A percentile compares a stretch with the other conserved stretches of the same genome.
phyloP scores from a whole-genome alignment of 1,284 basidiomycete genomes.

The Sporisorium sorghi region DNA sequence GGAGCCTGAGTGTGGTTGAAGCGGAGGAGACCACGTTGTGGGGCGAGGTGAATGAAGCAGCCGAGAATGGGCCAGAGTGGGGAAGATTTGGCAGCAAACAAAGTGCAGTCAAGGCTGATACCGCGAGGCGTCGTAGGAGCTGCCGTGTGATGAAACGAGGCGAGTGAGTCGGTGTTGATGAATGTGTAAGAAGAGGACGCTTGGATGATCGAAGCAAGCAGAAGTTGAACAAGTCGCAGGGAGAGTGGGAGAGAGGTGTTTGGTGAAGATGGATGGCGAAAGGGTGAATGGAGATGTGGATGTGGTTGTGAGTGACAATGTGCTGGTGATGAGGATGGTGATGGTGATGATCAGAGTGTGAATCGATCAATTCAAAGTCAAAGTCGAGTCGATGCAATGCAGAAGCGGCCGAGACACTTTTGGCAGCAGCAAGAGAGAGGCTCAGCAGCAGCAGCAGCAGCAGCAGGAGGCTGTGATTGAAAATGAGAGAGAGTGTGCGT shows the following conservation, averaged over 20 bases:
- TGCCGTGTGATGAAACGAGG: too few relatives aligned
- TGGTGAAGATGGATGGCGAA: not conserved
- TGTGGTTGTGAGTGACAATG: slow-evolving; percentile 1
- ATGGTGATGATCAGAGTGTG: slow-evolving; percentile 2
- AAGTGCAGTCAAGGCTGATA: not conserved
- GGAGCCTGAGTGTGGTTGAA: not conserved
- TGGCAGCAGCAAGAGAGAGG: too few relatives aligned
- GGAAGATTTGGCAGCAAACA: not conserved
- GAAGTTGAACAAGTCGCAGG: not conserved
- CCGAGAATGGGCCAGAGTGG: not conserved
- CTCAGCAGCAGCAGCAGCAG: not conserved
- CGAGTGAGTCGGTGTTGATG: too few relatives aligned
- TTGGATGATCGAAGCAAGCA: too few relatives aligned
- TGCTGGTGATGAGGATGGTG: slow-evolving; percentile 1
- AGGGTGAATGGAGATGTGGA: not conserved
- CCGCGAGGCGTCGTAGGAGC: not conserved
- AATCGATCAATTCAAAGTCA: too few relatives aligned
- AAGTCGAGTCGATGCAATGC: not conserved
- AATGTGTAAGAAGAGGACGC: too few relatives aligned
- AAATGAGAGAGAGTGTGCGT: not conserved
- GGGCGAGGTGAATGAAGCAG: not conserved
- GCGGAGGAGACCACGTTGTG: not conserved
- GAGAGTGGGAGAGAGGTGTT: not conserved
- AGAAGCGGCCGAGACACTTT: not conserved
- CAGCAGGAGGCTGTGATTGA: not conserved